Evolutionary conservation across 2,329 filamentous ascomycete genomes (phyloP).

Genomic region (Trichocomaceae sp.): DNA sequence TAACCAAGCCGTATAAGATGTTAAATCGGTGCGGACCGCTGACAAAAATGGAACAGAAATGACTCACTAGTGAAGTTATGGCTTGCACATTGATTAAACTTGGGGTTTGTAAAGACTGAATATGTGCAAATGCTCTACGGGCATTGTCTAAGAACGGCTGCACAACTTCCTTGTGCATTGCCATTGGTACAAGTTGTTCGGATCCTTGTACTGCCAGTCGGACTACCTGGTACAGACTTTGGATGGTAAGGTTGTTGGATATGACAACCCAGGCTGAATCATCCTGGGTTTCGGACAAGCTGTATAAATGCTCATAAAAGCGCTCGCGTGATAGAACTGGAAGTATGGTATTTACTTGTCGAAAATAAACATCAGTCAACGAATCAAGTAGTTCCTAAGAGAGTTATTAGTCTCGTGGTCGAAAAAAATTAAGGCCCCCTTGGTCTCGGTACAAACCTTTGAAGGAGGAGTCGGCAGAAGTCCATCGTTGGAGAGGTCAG

Average conservation of each 20-base stretch:
- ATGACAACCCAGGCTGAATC: background rate
- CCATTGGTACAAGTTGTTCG: background rate
- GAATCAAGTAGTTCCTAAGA: background rate
- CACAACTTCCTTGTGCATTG: background rate
- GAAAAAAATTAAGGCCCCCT: background rate
- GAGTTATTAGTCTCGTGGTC: background rate
- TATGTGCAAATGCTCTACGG: background rate
- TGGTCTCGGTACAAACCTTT: background rate
- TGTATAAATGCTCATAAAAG: background rate
- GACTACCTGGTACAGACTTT: background rate
- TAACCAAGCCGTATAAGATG: background rate
- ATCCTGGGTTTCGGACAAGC: background rate
- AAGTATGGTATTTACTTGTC: background rate
- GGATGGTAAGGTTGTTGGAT: background rate
- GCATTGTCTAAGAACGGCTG: background rate
- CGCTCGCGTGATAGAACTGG: background rate
- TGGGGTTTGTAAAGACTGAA: background rate
- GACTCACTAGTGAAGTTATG: background rate
- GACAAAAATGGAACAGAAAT: background rate
- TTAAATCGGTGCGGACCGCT: background rate
- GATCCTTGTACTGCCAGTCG: background rate
- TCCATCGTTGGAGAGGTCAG: background rate
- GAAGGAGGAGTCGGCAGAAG: background rate
- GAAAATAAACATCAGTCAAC: background rate
- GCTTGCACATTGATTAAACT: background rate